phyloP scores from a whole-genome alignment of 1,139 yeast species.

The Lodderomyces pseudojiufengensis region DNA sequence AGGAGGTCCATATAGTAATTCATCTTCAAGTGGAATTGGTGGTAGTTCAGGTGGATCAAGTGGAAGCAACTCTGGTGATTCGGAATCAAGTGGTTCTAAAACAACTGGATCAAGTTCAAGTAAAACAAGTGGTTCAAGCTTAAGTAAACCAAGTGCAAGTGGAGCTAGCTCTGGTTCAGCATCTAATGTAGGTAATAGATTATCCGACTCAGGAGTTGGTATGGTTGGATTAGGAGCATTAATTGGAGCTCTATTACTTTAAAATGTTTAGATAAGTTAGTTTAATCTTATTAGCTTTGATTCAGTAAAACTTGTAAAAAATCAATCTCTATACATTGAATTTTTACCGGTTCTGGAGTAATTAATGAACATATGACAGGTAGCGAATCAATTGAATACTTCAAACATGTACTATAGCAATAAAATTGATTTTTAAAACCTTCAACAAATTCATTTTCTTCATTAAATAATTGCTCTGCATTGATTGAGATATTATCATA shows the following conservation, averaged over 20 bases:
- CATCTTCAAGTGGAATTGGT: background rate
- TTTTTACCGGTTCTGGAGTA: background rate
- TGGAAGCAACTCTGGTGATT: too few species aligned
- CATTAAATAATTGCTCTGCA: constrained; percentile 8
- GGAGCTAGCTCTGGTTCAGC: constrained; percentile 2
- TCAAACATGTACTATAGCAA: constrained; percentile 18
- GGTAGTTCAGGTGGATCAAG: background rate
- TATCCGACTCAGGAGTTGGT: constrained; percentile 2
- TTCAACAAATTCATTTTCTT: constrained; percentile 11
- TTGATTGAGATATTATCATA: constrained; percentile 12
- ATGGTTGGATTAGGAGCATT: constrained; percentile 2
- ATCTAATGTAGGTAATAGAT: background rate
- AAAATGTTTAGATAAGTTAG: background rate
- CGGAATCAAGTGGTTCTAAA: background rate
- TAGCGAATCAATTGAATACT: background rate
- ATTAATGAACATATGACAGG: background rate
- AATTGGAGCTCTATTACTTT: constrained; percentile 4
- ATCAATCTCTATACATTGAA: constrained; percentile 2
- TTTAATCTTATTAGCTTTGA: constrained; percentile 2
- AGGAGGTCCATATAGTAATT: constrained; percentile 6
- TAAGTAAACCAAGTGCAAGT: constrained; percentile 3
- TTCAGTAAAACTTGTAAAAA: background rate
- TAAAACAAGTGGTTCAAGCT: constrained; percentile 1
- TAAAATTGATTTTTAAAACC: constrained; percentile 15
- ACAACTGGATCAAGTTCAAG: too few species aligned